Evolutionary conservation across 495 filamentous ascomycete genomes (phyloP).

Genomic region (Aspergillus steynii): DNA sequence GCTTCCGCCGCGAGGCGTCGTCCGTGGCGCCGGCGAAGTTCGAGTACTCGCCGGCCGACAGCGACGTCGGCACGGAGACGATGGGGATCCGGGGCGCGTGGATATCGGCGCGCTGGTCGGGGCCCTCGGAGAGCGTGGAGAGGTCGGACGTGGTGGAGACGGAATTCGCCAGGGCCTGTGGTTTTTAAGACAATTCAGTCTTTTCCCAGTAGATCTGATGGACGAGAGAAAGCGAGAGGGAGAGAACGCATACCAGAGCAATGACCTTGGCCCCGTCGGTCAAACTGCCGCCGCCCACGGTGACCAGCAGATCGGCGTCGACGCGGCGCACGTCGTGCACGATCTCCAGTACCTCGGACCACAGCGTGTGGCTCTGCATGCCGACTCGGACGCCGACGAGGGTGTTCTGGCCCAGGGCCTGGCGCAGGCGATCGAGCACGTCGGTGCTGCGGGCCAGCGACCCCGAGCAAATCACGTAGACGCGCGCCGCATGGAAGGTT

Average conservation of each 20-base stretch:
- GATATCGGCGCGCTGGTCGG: constrained; percentile 35
- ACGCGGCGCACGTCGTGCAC: constrained; percentile 46
- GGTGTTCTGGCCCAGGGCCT: constrained; percentile 42
- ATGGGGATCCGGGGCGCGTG: constrained; percentile 48
- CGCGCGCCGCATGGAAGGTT: constrained; percentile 52
- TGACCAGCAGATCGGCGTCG: constrained; percentile 57
- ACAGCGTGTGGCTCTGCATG: constrained; percentile 60
- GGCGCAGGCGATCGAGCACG: constrained; percentile 42
- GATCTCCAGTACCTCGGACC: constrained; percentile 59
- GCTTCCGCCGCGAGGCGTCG: constrained; percentile 52
- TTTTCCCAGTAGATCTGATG: constrained; percentile 1
- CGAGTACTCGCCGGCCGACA: constrained; percentile 65
- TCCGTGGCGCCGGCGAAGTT: constrained; percentile 58
- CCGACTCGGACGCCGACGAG: constrained; percentile 55
- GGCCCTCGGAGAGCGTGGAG: constrained; percentile 38
- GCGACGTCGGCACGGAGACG: constrained; percentile 61
- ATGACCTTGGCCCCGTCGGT: constrained; percentile 64
- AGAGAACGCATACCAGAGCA: constrained; percentile 40
- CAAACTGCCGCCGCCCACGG: constrained; percentile 60
- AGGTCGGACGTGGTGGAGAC: constrained; percentile 44
- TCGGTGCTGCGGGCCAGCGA: constrained; percentile 57
- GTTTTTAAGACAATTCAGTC: constrained; percentile 2
- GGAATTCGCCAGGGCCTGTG: constrained; percentile 50
- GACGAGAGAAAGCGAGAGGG: neutral
- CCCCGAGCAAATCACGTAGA: constrained; percentile 63